These are phyloP conservation scores for Pleurotus citrinopileatus DNA, from an alignment of 768 basidiomycete species.

Conservation along the genomic window DNA sequence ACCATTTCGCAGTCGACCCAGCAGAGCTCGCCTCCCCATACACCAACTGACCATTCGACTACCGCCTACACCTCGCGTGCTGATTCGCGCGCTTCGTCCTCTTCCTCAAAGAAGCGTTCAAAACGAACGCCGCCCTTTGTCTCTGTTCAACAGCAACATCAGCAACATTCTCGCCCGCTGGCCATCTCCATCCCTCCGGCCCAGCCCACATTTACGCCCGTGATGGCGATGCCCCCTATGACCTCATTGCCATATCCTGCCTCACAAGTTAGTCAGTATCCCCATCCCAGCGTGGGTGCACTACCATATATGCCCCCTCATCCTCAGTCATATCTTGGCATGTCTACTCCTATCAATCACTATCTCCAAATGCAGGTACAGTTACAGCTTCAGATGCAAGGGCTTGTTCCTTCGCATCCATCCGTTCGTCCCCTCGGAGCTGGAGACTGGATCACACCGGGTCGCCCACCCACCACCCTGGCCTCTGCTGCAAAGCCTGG, in stretches of 20 bases:
- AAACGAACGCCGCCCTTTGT: neutral
- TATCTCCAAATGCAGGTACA: slow-evolving; percentile 11
- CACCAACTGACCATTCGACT: neutral
- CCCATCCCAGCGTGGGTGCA: neutral
- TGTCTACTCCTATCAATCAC: neutral
- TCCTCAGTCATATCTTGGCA: neutral
- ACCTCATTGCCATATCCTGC: neutral
- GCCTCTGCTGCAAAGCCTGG: neutral
- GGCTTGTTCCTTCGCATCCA: slow-evolving; percentile 1
- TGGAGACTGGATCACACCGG: slow-evolving; percentile 4
- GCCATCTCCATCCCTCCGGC: slow-evolving; percentile 1
- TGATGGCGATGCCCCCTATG: neutral
- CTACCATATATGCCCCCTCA: slow-evolving; percentile 2
- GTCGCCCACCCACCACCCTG: neutral
- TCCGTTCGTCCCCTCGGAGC: neutral
- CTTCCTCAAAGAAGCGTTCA: neutral
- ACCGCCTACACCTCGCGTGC: slow-evolving; percentile 7
- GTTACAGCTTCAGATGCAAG: slow-evolving; percentile 12
- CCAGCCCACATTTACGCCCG: neutral
- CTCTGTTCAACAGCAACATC: neutral
- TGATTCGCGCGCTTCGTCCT: slow-evolving; percentile 9
- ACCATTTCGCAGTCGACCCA: neutral
- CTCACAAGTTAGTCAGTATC: neutral
- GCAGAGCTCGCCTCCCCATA: neutral
- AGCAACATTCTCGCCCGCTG: neutral